phyloP scores from a whole-genome alignment of 768 basidiomycete species.

The Pisolithus albus region DNA sequence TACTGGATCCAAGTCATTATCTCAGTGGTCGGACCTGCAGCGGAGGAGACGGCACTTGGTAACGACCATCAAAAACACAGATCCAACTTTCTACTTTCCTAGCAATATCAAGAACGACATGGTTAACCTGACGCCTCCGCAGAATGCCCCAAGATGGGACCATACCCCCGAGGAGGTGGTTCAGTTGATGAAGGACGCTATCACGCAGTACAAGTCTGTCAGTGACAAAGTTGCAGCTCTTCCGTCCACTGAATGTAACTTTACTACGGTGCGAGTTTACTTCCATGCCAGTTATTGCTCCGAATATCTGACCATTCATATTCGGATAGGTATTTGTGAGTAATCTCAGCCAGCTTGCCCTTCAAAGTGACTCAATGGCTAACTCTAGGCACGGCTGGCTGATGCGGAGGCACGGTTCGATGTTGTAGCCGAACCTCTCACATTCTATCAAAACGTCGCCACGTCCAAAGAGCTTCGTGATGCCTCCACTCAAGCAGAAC shows the following conservation, averaged over 20 bases:
- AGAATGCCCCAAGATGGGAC: constrained; percentile 58
- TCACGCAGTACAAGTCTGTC: constrained; percentile 47
- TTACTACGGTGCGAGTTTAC: constrained; percentile 49
- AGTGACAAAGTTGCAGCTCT: constrained; percentile 58
- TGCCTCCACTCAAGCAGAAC: constrained; percentile 69
- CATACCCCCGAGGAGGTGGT: constrained; percentile 58
- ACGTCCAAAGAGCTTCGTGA: constrained; percentile 70
- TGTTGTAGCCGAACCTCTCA: constrained; percentile 47
- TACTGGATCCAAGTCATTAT: no score
- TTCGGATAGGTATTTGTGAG: constrained; percentile 65
- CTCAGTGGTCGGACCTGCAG: neutral
- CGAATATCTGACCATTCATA: neutral
- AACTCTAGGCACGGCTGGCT: constrained; percentile 49
- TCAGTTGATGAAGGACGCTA: constrained; percentile 49
- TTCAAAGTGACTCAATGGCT: constrained; percentile 14
- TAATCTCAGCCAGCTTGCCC: constrained; percentile 9
- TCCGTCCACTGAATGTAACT: constrained; percentile 50
- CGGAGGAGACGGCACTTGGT: neutral
- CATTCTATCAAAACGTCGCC: constrained; percentile 81
- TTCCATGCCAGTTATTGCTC: neutral
- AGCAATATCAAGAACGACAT: constrained; percentile 22
- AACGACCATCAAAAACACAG: constrained; percentile 1
- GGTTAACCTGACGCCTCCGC: constrained; percentile 55
- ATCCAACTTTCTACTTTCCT: neutral
- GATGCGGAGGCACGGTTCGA: constrained; percentile 52